Evolutionary conservation across 2,329 filamentous ascomycete genomes (phyloP).

Genomic region (Neonectria sp.): DNA sequence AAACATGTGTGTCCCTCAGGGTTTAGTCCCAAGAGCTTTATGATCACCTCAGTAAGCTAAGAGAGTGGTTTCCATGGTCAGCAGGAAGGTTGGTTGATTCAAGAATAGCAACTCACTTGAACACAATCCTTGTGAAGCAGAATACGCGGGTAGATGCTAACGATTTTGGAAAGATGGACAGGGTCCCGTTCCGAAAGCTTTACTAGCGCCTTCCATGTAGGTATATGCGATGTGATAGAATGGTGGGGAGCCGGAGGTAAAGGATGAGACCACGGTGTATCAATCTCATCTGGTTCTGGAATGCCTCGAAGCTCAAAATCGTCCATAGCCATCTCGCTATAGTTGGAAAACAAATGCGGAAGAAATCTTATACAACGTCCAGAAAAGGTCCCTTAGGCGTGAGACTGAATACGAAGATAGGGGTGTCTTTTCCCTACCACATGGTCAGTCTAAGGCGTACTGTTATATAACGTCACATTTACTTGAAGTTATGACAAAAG

Average conservation of each 20-base stretch:
- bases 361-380: not conserved
- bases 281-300: not conserved
- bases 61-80: not conserved
- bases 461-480: not conserved
- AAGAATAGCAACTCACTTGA: not conserved
- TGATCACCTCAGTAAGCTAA: not conserved
- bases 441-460: not conserved
- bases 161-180: not conserved
- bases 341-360: not conserved
- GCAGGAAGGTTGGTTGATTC: not conserved
- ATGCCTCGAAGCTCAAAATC: not conserved
- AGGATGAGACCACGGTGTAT: not conserved
- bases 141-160: not conserved
- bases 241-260: not conserved
- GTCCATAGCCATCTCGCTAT: not conserved
- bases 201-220: not conserved
- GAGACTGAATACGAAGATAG: not conserved
- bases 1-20: not conserved
- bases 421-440: not conserved
- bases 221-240: not conserved
- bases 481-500: not conserved
- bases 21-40: not conserved
- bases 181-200: slow-evolving; percentile 1
- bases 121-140: not conserved
- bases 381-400: not conserved